Conservation (phyloP, 2,329 filamentous ascomycete genomes). For the Aspergillus clavatus region DNA sequence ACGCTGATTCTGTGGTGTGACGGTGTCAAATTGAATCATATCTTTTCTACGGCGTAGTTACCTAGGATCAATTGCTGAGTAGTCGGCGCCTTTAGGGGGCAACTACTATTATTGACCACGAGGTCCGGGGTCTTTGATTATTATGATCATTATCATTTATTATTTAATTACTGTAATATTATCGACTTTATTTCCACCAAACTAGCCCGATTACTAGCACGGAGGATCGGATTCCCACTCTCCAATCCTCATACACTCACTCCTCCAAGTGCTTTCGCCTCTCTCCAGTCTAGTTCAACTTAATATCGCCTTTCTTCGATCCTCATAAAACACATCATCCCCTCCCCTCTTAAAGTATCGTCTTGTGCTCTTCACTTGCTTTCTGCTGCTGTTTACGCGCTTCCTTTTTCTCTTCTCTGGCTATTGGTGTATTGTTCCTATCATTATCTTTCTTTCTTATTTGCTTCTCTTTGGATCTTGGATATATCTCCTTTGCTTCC, state of each 20-base stretch:
- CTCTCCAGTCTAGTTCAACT: not conserved
- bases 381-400: not conserved
- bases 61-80: too few relatives aligned
- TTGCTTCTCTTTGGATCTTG: constrained; percentile 9
- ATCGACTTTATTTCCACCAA: not conserved
- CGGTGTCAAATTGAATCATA: too few relatives aligned
- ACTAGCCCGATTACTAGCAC: not conserved
- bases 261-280: not conserved
- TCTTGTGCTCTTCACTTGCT: too few relatives aligned
- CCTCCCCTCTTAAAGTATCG: not conserved
- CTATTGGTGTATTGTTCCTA: constrained; percentile 2
- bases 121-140: too few relatives aligned
- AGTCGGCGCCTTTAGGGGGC: too few relatives aligned
- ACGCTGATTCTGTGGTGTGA: too few relatives aligned
- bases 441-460: constrained; percentile 4
- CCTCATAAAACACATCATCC: not conserved
- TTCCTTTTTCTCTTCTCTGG: not conserved
- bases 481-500: constrained; percentile 16
- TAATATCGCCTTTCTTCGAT: not conserved
- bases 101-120: too few relatives aligned
- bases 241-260: not conserved
- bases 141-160: too few relatives aligned
- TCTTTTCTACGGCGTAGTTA: too few relatives aligned
- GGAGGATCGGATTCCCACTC: too few relatives aligned
- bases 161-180: too few relatives aligned